phyloP scores from a whole-genome alignment of 2,329 filamentous ascomycete species.

The Karstenula rhodostoma region DNA sequence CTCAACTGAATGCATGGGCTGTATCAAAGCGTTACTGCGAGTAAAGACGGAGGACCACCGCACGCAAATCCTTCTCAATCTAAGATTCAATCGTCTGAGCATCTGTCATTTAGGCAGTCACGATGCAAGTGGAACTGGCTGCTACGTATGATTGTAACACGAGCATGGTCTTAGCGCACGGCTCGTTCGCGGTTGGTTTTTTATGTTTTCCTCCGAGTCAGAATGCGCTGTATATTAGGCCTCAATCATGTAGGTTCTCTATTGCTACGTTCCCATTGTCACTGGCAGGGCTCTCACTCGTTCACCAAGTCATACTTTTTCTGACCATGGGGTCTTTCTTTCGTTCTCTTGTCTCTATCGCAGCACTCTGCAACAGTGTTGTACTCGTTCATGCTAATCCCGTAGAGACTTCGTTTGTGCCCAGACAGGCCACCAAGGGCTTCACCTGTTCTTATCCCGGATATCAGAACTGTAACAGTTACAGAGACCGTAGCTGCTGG shows the following conservation, averaged over 20 bases:
- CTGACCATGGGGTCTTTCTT: constrained; percentile 23
- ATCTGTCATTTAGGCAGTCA: not conserved
- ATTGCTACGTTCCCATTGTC: not conserved
- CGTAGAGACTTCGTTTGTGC: constrained; percentile 17
- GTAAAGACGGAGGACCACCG: not conserved
- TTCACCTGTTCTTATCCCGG: constrained; percentile 23
- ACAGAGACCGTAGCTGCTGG: constrained; percentile 35
- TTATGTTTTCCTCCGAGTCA: not conserved
- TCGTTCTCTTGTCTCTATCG: constrained; percentile 19
- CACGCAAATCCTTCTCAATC: not conserved
- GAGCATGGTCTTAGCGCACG: not conserved
- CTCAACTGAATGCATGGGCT: not conserved
- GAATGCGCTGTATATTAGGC: not conserved
- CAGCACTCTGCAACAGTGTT: constrained; percentile 17
- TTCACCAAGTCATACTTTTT: not conserved
- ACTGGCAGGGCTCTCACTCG: not conserved
- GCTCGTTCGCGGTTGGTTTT: not conserved
- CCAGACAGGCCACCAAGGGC: constrained; percentile 24
- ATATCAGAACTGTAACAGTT: constrained; percentile 33
- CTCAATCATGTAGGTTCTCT: not conserved
- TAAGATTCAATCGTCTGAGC: not conserved
- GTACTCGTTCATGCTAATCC: constrained; percentile 22
- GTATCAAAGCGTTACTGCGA: too few relatives aligned
- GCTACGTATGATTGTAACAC: not conserved
- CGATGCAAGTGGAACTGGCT: not conserved